Evolutionary conservation across 768 basidiomycete genomes (phyloP).

Genomic region (Mycena indigotica): DNA sequence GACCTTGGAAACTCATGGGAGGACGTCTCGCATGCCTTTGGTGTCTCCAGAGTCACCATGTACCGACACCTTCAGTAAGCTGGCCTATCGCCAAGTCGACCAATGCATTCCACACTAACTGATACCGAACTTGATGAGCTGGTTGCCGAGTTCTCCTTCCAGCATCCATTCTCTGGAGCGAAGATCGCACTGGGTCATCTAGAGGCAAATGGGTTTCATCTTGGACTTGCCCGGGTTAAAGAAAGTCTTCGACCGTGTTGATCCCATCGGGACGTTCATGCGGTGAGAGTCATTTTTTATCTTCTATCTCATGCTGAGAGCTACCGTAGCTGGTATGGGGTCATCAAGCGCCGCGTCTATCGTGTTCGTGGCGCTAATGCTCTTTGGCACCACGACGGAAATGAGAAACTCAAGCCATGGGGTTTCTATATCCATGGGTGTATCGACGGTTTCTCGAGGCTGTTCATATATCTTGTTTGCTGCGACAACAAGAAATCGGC

Average conservation of each 20-base stretch:
- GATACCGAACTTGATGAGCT: slow-evolving; percentile 25
- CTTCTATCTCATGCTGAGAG: background rate
- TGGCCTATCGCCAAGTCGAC: slow-evolving; percentile 14
- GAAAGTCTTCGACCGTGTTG: slow-evolving; percentile 32
- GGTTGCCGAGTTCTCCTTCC: slow-evolving; percentile 15
- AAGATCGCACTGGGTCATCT: slow-evolving; percentile 32
- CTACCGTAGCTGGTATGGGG: background rate
- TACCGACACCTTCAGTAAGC: slow-evolving; percentile 20
- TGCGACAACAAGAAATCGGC: slow-evolving; percentile 30
- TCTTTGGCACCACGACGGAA: slow-evolving; percentile 40
- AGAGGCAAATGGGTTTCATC: slow-evolving; percentile 22
- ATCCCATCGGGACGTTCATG: slow-evolving; percentile 29
- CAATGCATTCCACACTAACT: slow-evolving; percentile 16
- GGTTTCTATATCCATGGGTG: slow-evolving; percentile 37
- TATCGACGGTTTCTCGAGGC: slow-evolving; percentile 40
- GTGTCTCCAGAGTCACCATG: slow-evolving; percentile 19
- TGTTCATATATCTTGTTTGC: slow-evolving; percentile 31
- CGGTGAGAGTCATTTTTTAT: slow-evolving; percentile 8
- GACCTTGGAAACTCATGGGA: slow-evolving; percentile 28
- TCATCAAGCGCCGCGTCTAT: slow-evolving; percentile 26
- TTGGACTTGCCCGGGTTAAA: slow-evolving; percentile 25
- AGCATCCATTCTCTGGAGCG: slow-evolving; percentile 30
- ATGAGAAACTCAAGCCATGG: slow-evolving; percentile 39
- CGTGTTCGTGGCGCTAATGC: slow-evolving; percentile 32
- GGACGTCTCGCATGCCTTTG: slow-evolving; percentile 26